Evolutionary conservation across 2,329 filamentous ascomycete genomes (phyloP).

Genomic region (Byssothecium circinans): DNA sequence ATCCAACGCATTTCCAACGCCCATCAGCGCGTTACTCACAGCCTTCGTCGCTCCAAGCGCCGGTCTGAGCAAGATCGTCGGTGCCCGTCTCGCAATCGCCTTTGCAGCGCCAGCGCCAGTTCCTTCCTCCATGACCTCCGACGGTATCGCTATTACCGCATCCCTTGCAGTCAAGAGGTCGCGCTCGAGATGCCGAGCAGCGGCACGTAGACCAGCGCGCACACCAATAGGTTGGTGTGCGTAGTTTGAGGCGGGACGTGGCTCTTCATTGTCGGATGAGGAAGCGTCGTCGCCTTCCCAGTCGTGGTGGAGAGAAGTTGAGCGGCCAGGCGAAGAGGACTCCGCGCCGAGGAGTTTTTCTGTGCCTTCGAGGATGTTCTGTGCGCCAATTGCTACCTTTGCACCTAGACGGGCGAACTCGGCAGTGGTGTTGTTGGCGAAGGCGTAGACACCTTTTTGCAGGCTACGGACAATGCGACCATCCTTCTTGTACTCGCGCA

Average conservation of each 20-base stretch:
- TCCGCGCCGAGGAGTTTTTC: constrained; percentile 70
- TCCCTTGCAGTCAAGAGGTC: constrained; percentile 86
- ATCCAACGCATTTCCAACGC: constrained; percentile 90
- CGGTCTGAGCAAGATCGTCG: constrained; percentile 89
- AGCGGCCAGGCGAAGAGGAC: constrained; percentile 17
- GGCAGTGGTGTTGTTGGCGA: constrained; percentile 89
- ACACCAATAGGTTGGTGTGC: constrained; percentile 92
- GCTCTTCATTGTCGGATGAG: constrained; percentile 67
- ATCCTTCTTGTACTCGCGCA: constrained; percentile 91
- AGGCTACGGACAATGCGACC: constrained; percentile 89
- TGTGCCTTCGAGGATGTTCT: constrained; percentile 86
- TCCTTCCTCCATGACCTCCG: constrained; percentile 83
- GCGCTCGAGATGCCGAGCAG: constrained; percentile 77
- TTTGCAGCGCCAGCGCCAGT: constrained; percentile 78
- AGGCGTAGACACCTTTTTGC: constrained; percentile 84
- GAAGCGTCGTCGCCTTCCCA: constrained; percentile 62
- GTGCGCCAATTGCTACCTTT: constrained; percentile 91
- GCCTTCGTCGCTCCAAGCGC: constrained; percentile 89
- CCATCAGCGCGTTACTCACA: constrained; percentile 84
- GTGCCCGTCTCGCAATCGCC: constrained; percentile 77
- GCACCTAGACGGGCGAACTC: constrained; percentile 94
- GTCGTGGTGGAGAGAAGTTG: constrained; percentile 30
- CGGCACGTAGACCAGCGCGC: constrained; percentile 79
- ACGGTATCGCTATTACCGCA: constrained; percentile 91
- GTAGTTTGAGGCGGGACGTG: constrained; percentile 83